Evolutionary conservation across 176 grass and related monocot genomes (phyloP).

Genomic region (Triticum urartu): DNA sequence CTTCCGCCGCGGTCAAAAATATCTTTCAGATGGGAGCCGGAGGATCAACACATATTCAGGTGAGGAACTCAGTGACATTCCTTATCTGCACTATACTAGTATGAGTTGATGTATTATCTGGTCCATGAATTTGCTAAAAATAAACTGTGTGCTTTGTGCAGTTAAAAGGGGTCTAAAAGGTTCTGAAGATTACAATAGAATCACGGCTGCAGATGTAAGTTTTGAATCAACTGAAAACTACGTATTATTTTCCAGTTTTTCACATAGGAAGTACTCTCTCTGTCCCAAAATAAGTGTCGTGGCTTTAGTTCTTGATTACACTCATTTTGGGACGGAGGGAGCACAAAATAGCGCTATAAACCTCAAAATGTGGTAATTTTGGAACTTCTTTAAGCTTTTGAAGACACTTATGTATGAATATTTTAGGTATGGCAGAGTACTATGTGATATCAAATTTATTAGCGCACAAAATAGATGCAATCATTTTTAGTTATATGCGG

Average conservation of each 20-base stretch:
- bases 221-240: not conserved
- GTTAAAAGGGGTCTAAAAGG: conserved; percentile 49
- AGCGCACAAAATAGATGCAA: not conserved
- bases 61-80: conserved; percentile 34
- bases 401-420: not conserved
- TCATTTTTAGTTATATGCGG: not conserved
- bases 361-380: not conserved
- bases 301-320: no score
- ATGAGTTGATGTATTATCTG: conserved; percentile 14
- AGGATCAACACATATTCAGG: conserved; percentile 32
- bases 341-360: not conserved
- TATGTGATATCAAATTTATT: not conserved
- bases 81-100: conserved; percentile 4
- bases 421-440: not conserved
- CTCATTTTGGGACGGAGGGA: no score
- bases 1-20: conserved; percentile 68
- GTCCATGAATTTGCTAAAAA: conserved; percentile 15
- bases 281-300: no score
- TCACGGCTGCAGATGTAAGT: conserved; percentile 44
- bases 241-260: conserved; percentile 5
- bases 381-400: not conserved
- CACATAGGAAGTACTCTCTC: not conserved
- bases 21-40: conserved; percentile 63
- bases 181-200: conserved; percentile 25
- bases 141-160: conserved; percentile 35